Conservation (phyloP, 495 filamentous ascomycete species). For the Pyrenopolyporus hunteri region DNA sequence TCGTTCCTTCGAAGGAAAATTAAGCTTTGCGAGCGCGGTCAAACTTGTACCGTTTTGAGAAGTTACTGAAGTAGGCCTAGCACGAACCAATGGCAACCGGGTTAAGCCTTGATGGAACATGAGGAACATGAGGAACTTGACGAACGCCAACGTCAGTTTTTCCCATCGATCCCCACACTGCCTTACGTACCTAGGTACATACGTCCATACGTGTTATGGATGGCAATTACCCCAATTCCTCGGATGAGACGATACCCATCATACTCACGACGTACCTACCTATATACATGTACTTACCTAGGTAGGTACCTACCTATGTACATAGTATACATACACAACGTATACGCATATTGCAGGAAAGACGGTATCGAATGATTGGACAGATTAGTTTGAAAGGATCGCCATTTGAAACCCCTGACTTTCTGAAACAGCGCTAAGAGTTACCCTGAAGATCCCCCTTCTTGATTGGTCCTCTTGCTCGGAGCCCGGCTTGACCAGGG, state of each 20-base stretch:
- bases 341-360: no score
- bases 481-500: slow-evolving; percentile 6
- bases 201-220: no score
- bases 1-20: slow-evolving; percentile 3
- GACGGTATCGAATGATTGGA: slow-evolving; percentile 26
- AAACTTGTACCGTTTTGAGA: slow-evolving; percentile 12
- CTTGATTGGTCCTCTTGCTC: slow-evolving; percentile 24
- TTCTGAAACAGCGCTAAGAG: slow-evolving; percentile 34
- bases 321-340: neutral
- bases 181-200: no score
- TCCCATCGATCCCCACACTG: neutral
- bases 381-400: slow-evolving; percentile 23
- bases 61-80: neutral
- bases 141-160: slow-evolving; percentile 4
- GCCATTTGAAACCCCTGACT: slow-evolving; percentile 31
- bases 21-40: slow-evolving; percentile 19
- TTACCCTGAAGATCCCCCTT: slow-evolving; percentile 5
- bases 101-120: slow-evolving; percentile 2
- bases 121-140: no score
- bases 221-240: slow-evolving; percentile 23
- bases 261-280: neutral
- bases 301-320: neutral
- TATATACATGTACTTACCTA: no score
- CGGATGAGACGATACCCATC: slow-evolving; percentile 35
- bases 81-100: slow-evolving; percentile 1